Conservation (phyloP, 345 rosid genomes). For the Capsella bursapastoris region DNA sequence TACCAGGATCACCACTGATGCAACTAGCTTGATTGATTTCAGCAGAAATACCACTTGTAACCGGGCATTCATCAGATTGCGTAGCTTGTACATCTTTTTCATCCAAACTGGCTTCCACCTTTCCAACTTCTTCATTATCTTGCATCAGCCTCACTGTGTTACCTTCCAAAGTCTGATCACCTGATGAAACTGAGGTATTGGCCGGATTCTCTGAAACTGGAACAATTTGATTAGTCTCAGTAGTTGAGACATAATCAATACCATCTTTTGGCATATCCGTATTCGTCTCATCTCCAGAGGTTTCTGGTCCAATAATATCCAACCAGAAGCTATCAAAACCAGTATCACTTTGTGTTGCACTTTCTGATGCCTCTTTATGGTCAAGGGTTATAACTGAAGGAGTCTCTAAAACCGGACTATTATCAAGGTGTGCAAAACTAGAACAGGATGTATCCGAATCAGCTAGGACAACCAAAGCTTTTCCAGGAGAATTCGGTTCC, state of each 20-base stretch:
- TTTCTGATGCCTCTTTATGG: conserved; percentile 23
- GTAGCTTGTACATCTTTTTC: conserved; percentile 47
- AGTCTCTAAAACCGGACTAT: conserved; percentile 37
- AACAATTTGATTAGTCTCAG: conserved; percentile 38
- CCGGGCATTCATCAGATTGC: conserved; percentile 45
- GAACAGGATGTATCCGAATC: conserved; percentile 36
- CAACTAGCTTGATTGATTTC: conserved; percentile 46
- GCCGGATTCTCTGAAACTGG: conserved; percentile 42
- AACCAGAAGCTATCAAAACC: conserved; percentile 44
- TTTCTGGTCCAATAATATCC: conserved; percentile 44
- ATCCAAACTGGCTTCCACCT: conserved; percentile 47
- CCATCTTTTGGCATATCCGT: conserved; percentile 23
- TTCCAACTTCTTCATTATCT: conserved; percentile 35
- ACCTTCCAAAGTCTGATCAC: conserved; percentile 46
- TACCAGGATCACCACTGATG: conserved; percentile 45
- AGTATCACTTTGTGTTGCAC: conserved; percentile 29
- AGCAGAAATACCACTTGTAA: conserved; percentile 40
- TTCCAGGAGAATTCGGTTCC: conserved; percentile 34
- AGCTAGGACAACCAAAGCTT: conserved; percentile 27
- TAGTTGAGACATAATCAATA: conserved; percentile 24
- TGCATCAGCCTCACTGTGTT: conserved; percentile 37
- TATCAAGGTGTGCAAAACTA: conserved; percentile 13
- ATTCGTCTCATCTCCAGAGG: conserved; percentile 27
- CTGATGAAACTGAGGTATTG: conserved; percentile 41
- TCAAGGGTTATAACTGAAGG: conserved; percentile 28